phyloP scores from a whole-genome alignment of 1,284 basidiomycete species.

The Sutorius eximius region DNA sequence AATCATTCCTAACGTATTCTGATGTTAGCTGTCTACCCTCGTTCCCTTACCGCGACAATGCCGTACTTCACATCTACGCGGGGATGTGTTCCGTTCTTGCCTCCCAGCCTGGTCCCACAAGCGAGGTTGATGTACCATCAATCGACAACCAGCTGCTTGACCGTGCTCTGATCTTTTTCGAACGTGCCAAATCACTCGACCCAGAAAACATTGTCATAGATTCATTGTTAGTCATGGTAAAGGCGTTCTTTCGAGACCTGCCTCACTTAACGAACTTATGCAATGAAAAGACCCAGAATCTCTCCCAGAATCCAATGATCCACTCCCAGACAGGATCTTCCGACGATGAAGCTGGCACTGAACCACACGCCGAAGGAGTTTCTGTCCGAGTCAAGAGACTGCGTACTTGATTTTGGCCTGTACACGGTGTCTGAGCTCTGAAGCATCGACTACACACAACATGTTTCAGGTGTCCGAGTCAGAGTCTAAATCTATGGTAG shows the following conservation, averaged over 20 bases:
- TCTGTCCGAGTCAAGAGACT: constrained; percentile 19
- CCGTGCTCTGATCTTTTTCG: constrained; percentile 63
- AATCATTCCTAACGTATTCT: constrained; percentile 9
- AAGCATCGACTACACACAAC: neutral
- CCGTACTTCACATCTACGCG: constrained; percentile 78
- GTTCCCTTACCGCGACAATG: constrained; percentile 81
- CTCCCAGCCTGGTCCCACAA: constrained; percentile 40
- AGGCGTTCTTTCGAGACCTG: constrained; percentile 4
- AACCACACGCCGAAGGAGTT: constrained; percentile 12
- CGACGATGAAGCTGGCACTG: constrained; percentile 42
- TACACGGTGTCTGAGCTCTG: neutral
- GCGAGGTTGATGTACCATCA: constrained; percentile 3
- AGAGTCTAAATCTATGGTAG: constrained; percentile 51
- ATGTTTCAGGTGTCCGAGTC: constrained; percentile 40
- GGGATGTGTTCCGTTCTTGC: constrained; percentile 70
- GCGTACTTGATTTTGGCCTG: constrained; percentile 15
- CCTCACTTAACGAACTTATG: neutral
- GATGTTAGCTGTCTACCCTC: constrained; percentile 73
- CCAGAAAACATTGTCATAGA: constrained; percentile 54
- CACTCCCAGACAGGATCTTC: constrained; percentile 36
- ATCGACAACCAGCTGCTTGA: constrained; percentile 41
- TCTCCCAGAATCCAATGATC: constrained; percentile 15
- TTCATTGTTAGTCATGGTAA: constrained; percentile 52
- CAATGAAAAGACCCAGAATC: constrained; percentile 21
- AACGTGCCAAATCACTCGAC: constrained; percentile 60